Evolutionary conservation across 108 stramenopile species (phyloP).

Genomic region (Stephanodiscus triporus): DNA sequence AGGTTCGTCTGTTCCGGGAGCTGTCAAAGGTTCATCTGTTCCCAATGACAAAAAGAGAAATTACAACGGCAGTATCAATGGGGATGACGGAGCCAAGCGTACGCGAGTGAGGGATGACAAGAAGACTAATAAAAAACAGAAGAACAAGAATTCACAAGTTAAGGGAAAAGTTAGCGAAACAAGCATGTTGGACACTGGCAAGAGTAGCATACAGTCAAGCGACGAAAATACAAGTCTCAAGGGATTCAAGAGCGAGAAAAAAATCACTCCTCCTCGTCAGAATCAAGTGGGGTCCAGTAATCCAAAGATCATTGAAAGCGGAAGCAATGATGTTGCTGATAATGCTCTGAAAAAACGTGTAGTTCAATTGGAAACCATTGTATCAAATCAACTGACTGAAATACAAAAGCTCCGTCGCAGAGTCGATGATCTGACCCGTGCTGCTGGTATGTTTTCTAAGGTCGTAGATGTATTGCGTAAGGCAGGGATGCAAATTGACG

Average conservation of each 20-base stretch:
- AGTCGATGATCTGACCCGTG: constrained; percentile 55
- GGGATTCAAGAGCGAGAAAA: constrained; percentile 31
- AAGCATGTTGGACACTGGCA: background rate
- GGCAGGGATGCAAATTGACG: constrained; percentile 64
- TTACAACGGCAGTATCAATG: background rate
- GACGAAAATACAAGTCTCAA: constrained; percentile 46
- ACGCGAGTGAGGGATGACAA: constrained; percentile 1
- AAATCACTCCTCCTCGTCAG: background rate
- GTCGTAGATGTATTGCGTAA: constrained; percentile 68
- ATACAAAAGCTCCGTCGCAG: constrained; percentile 73
- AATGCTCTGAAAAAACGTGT: constrained; percentile 53
- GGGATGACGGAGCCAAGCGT: constrained; percentile 11
- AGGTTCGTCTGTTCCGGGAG: constrained; percentile 1
- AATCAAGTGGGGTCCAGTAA: constrained; percentile 1
- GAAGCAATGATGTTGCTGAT: constrained; percentile 16
- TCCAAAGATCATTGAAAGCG: background rate
- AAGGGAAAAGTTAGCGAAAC: constrained; percentile 4
- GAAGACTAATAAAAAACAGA: constrained; percentile 1
- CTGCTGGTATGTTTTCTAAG: constrained; percentile 59
- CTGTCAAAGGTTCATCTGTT: constrained; percentile 8
- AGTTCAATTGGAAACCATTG: constrained; percentile 71
- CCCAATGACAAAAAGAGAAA: background rate
- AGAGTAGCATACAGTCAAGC: constrained; percentile 21
- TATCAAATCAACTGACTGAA: constrained; percentile 70
- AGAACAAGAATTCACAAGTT: constrained; percentile 5